Conservation (phyloP, 805 yeast species). For the Zygosaccharomyces kombuchaensis region DNA sequence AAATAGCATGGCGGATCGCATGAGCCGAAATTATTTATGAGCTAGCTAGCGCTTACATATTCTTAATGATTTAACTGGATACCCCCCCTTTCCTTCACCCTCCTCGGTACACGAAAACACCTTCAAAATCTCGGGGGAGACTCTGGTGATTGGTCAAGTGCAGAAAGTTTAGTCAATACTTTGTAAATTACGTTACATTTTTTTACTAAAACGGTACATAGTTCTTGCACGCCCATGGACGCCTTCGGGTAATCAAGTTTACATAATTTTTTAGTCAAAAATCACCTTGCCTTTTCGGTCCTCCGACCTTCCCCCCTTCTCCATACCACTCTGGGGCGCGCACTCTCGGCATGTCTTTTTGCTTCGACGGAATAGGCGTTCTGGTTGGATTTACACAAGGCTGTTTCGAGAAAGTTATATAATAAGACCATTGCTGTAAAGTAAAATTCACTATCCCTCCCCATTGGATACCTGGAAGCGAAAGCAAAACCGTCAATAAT, state of each 20-base stretch:
- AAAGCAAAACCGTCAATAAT: neutral
- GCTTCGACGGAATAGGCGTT: neutral
- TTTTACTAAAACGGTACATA: too few species aligned
- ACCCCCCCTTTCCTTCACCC: neutral
- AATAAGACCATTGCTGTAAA: neutral
- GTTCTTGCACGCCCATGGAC: too few species aligned
- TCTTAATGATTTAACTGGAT: constrained; percentile 4
- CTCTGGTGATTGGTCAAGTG: too few species aligned
- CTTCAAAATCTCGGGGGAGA: too few species aligned
- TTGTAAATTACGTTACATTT: too few species aligned
- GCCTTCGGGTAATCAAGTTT: neutral
- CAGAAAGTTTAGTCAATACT: too few species aligned
- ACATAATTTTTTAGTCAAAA: neutral
- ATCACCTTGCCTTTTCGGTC: neutral
- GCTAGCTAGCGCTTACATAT: constrained; percentile 8
- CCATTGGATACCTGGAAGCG: neutral
- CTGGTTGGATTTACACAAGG: neutral
- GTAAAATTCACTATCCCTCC: neutral
- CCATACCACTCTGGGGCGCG: neutral
- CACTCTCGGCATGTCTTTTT: neutral
- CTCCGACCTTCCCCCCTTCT: neutral
- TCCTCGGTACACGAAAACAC: too few species aligned
- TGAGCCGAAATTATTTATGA: constrained; percentile 5
- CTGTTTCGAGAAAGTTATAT: neutral
- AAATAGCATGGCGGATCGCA: constrained; percentile 2